Conservation (phyloP, 2,329 filamentous ascomycete genomes). For the Verticillium nubilum region DNA sequence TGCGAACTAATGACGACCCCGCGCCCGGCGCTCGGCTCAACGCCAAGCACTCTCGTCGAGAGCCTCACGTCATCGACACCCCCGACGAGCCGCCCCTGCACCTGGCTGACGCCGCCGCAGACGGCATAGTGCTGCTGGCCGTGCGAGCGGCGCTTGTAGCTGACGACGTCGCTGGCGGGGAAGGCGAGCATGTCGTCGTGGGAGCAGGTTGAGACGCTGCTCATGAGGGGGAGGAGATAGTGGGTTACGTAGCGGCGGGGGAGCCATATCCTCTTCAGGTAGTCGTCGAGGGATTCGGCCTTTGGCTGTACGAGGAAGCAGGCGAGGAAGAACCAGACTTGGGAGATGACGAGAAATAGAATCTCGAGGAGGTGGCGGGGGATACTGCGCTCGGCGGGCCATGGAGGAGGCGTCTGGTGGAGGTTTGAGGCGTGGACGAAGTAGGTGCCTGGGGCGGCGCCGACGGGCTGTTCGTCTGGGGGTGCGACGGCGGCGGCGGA, state of each 20-base stretch:
- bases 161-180: slow-evolving; percentile 46
- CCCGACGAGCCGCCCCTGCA: slow-evolving; percentile 38
- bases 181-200: slow-evolving; percentile 44
- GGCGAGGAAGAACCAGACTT: slow-evolving; percentile 47
- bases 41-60: slow-evolving; percentile 27
- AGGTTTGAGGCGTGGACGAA: slow-evolving; percentile 50
- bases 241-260: slow-evolving; percentile 39
- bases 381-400: slow-evolving; percentile 29
- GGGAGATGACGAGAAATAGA: slow-evolving; percentile 38
- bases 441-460: slow-evolving; percentile 28
- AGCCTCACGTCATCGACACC: slow-evolving; percentile 35
- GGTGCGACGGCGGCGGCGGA: neutral
- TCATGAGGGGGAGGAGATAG: slow-evolving; percentile 50
- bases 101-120: slow-evolving; percentile 40
- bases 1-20: slow-evolving; percentile 9
- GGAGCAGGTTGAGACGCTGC: slow-evolving; percentile 48
- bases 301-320: slow-evolving; percentile 41
- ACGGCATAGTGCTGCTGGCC: slow-evolving; percentile 46
- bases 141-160: slow-evolving; percentile 42
- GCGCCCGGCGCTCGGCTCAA: slow-evolving; percentile 17
- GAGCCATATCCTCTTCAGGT: slow-evolving; percentile 42
- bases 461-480: slow-evolving; percentile 7
- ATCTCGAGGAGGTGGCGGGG: slow-evolving; percentile 36
- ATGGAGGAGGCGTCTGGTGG: slow-evolving; percentile 38
- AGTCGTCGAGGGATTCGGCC: slow-evolving; percentile 41